Base-by-base conservation (phyloP, 257 asterid species). In the Henckelia pumila region DNA sequence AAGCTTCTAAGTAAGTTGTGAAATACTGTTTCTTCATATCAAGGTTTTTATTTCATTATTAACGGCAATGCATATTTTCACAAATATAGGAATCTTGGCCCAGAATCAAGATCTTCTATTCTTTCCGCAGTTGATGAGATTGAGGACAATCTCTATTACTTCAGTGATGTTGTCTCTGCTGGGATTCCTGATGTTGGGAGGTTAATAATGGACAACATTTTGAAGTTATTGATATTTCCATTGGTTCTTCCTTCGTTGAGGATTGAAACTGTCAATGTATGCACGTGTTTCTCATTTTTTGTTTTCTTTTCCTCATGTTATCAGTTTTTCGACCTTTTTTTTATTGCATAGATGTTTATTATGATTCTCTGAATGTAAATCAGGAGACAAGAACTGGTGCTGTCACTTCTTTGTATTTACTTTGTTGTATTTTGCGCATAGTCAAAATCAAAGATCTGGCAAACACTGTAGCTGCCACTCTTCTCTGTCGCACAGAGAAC, bases 151-250 rank as follows among this genome's bases (percentile, higher is more conserved):
- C 97, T 93, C 35, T 93, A 93, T 81, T 93, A 90, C 74, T 80
- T 90, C 75, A 93, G 95, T 78, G 99, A 93, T 79, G 90, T 93
- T 73, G 86, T 90, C 74, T 93, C 99, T 76, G 96, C 99, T 69
- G 99, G 99, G 72, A 93, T 93, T 75, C 99, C 99, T 68, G 97
- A 93, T 75, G 84, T 93, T 77, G 99, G 97, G 82, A 86, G 83
- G 83, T 82, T 93, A 55, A 88, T 93, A 69, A 91, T 89, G 78
- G 96, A 91, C 83, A 84, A 75, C 69, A 75, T 87, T 71, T 82
- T 93, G 87, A 84, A 81, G 81, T 88, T 80, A 77, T 77, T 93
- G 82, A 82, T 93, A 78, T 79, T 93, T 77, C 99, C 99, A 30
- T 76, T 86, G 60, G 73, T 93, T 72, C 89, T 93, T 80, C 99